Percentiles rank a stretch among this genome's conserved stretches.
phyloP scores from a whole-genome alignment of 192 early-diverging fungal species.

The Kickxella alabastrina region DNA sequence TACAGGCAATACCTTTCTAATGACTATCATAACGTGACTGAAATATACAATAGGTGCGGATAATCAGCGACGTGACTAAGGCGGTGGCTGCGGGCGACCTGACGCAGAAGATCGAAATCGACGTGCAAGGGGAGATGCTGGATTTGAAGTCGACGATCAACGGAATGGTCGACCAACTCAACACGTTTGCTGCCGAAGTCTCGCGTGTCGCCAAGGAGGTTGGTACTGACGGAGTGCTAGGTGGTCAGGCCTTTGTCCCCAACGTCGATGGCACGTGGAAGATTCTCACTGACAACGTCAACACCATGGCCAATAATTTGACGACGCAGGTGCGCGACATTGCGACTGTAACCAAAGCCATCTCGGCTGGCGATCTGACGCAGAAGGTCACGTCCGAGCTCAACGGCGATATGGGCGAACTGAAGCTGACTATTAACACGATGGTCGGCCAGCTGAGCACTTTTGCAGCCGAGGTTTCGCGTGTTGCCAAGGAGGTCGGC shows the following conservation, averaged over 20 bases:
- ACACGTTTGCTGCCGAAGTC: slow-evolving; percentile 63
- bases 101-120: slow-evolving; percentile 53
- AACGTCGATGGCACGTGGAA: slow-evolving; percentile 65
- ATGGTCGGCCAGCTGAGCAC: slow-evolving; percentile 64
- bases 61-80: slow-evolving; percentile 55
- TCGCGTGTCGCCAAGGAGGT: slow-evolving; percentile 64
- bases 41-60: no score
- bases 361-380: slow-evolving; percentile 61
- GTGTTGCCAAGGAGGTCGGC: slow-evolving; percentile 61
- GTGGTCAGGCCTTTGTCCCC: slow-evolving; percentile 62
- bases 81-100: slow-evolving; percentile 57
- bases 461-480: slow-evolving; percentile 63
- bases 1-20: no score
- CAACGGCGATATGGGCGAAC: slow-evolving; percentile 58
- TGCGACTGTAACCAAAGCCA: slow-evolving; percentile 62
- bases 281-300: slow-evolving; percentile 65
- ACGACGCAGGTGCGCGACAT: slow-evolving; percentile 67
- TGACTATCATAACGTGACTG: no score
- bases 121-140: slow-evolving; percentile 53
- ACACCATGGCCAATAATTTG: slow-evolving; percentile 65
- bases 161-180: slow-evolving; percentile 62
- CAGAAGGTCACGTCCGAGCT: slow-evolving; percentile 57
- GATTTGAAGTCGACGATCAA: slow-evolving; percentile 60
- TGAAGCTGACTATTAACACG: slow-evolving; percentile 62
- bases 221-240: slow-evolving; percentile 62